Base-by-base conservation (phyloP, 2,329 filamentous ascomycete genomes). In the Rutstroemia sp. region DNA sequence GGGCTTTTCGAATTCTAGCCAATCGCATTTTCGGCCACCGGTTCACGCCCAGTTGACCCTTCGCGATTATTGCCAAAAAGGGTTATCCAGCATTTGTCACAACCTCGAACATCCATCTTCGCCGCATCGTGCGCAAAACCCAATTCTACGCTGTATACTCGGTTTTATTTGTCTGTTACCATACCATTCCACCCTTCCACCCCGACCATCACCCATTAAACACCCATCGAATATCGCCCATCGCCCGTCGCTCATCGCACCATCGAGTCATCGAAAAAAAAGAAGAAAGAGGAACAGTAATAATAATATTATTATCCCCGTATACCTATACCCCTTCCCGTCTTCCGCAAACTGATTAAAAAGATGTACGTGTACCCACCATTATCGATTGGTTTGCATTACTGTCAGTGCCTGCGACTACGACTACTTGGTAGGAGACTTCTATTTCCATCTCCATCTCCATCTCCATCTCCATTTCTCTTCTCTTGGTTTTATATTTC, bases 41-140 rank as follows among this genome's bases (percentile, higher is more conserved):
- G 51, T 54, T 54, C 21, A 23, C 30, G 8, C n/a, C 23, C 51
- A 54, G 21, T 48, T 54, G 42, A 49, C 38, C 27, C 17, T 30
- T 54, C 51, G 51, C 51, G 51, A 54, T 54, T 54, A 54, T 54
- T 54, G 38, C 51, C 51, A 9, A 19, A 49, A 39, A 6, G 34
- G 27, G 51, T 54, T 19, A 54, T 39, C n/a, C 12, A 19, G 5
- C 5, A 12, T 48, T 39, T 27, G 42, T 39, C 27, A 54, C 51
- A 8, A 30, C 27, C 27, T 8, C 10, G 27, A 30, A 30, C 27
- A 8, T 30, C 27, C 23, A 23, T 23, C 23, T 47, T 38, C 51
- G 51, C 40, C 14, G 40, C 19, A 53, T 38, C 42, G 51, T 53
- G 42, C 23, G 23, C 23, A 23, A 23, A 23, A 23, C 23, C 23